Base-by-base conservation (phyloP, 1,284 basidiomycete species). In the Amylostereum areolatum region DNA sequence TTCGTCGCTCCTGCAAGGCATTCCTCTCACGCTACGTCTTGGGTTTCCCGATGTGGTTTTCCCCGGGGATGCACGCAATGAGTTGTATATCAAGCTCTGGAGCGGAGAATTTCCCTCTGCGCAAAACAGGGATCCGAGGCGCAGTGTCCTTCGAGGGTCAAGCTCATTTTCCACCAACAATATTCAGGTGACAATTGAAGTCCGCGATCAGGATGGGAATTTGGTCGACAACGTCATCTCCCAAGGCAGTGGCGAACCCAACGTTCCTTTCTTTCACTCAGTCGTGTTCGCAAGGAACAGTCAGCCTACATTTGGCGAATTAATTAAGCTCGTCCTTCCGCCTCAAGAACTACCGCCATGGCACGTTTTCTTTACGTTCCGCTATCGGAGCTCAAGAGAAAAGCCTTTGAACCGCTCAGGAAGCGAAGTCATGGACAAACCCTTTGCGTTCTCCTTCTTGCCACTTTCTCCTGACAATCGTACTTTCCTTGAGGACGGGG, bases 1-100 rank as follows among this genome's bases (percentile, higher is more conserved):
- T 64, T 86, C 89, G 4, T 89, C 89, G 1, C 70, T 96, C n/a
- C 73, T 98, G 24, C 84, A 88, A 51, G 90, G 89, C 55, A 80
- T 83, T 4, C 87, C 93, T 0, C 76, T 86, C 35, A 94, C 93
- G 1, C 73, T 89, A 18, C 86, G 93, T 5, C 82, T 99, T n/a
- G 93, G 94, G 29, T 99, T 99, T 63, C 91, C 95, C 0, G 96
- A 98, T 59, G 93, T 97, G 2, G 94, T 97, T 7, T 94, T 95
- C 62, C 95, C 95, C 1, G 92, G 90, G 6, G 89, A 93, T 55
- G 70, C 81, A n/a, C 83, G 95, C 24, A 97, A 97, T 61, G 95
- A 98, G 60, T 77, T 97, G 6, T 98, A 97, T 66, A 80, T 97
- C 72, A 97, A 94, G 63, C 77, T 97, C 1, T 95, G 92, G 91